These are phyloP conservation scores for Macrocybe gigantea DNA, from an alignment of 768 basidiomycete genomes.

Conservation along the genomic window DNA sequence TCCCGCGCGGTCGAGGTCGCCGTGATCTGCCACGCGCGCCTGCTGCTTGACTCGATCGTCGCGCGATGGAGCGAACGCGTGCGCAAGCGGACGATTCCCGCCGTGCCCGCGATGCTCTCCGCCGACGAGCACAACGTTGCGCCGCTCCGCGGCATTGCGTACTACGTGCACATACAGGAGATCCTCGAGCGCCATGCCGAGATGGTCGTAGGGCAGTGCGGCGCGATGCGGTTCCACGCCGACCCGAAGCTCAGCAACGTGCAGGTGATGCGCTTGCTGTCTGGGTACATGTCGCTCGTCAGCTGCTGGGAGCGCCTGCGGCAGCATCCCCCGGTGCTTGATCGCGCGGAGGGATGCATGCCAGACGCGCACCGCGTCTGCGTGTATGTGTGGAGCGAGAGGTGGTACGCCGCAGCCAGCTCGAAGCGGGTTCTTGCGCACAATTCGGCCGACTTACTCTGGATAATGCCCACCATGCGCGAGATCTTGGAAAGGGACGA, in stretches of 20 bases:
- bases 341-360: constrained; percentile 15
- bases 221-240: constrained; percentile 25
- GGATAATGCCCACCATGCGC: constrained; percentile 22
- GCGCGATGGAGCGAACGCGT: constrained; percentile 26
- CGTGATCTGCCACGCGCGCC: constrained; percentile 12
- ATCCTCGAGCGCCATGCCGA: constrained; percentile 23
- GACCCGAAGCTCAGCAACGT: constrained; percentile 29
- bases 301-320: constrained; percentile 28
- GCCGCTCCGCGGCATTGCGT: constrained; percentile 28
- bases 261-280: constrained; percentile 29
- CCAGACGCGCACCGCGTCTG: constrained; percentile 21
- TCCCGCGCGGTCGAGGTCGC: constrained; percentile 22
- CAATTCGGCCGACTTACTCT: constrained; percentile 25
- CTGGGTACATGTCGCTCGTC: constrained; percentile 31
- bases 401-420: constrained; percentile 26
- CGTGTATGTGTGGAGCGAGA: constrained; percentile 21
- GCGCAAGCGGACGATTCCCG: constrained; percentile 21
- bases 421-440: constrained; percentile 25
- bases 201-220: constrained; percentile 9
- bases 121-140: constrained; percentile 25
- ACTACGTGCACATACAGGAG: constrained; percentile 30
- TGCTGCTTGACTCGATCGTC: constrained; percentile 17
- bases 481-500: constrained; percentile 26
- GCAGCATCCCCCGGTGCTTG: constrained; percentile 20
- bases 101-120: constrained; percentile 31